A percentile compares a stretch with the other conserved stretches of the same genome.
phyloP scores from a whole-genome alignment of 176 grass and related monocot species.

The Carex kokanica region DNA sequence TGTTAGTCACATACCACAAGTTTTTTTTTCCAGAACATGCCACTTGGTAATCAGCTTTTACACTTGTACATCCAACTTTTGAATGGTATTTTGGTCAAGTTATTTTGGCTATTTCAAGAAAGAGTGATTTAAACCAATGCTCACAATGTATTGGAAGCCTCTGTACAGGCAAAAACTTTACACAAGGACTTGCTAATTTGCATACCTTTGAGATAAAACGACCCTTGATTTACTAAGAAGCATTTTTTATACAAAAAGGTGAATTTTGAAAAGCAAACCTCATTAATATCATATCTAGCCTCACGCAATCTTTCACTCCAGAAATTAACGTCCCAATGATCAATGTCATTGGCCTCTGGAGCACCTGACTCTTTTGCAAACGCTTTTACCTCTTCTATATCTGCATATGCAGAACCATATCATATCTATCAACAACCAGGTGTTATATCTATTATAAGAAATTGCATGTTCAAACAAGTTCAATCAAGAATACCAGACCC shows the following conservation, averaged over 20 bases:
- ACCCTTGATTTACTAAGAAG: background rate
- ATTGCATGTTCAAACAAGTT: background rate
- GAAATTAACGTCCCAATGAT: conserved; percentile 80
- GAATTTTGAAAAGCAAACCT: conserved; percentile 42
- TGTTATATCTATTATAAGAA: background rate
- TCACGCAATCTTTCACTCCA: conserved; percentile 94
- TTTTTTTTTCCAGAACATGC: background rate
- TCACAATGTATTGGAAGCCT: background rate
- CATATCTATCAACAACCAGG: background rate
- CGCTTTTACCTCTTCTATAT: conserved; percentile 73
- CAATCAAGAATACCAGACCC: background rate
- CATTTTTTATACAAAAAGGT: background rate
- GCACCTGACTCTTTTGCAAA: conserved; percentile 65
- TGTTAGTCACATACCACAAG: background rate
- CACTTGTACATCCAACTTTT: background rate
- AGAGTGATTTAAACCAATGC: background rate
- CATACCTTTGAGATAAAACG: background rate
- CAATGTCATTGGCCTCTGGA: conserved; percentile 71
- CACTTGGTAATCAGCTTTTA: background rate
- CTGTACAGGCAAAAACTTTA: background rate
- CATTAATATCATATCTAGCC: conserved; percentile 91
- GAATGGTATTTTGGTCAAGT: background rate
- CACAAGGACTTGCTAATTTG: background rate
- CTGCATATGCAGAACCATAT: conserved; percentile 33
- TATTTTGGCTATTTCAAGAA: background rate